A percentile compares a stretch with the other conserved stretches of the same genome.
phyloP scores from a whole-genome alignment of 768 basidiomycete genomes.

The Mycena galopus region DNA sequence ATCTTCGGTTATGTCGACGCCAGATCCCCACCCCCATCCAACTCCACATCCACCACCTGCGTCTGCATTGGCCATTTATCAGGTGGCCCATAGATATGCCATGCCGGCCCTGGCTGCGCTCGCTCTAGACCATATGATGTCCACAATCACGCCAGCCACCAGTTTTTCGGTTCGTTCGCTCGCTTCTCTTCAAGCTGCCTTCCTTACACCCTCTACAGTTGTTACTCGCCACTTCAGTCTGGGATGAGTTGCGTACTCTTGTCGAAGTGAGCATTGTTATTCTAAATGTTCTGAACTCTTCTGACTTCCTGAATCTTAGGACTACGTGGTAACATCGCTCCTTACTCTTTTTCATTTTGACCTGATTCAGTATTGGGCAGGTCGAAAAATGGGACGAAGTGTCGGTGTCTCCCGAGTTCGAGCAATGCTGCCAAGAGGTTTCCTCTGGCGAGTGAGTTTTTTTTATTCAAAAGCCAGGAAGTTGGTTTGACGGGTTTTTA shows the following conservation, averaged over 20 bases:
- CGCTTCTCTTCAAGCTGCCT: not conserved
- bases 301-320: constrained; percentile 51
- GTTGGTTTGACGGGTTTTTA: constrained; percentile 40
- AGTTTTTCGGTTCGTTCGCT: not conserved
- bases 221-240: constrained; percentile 74
- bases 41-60: constrained; percentile 72
- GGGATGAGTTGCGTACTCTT: constrained; percentile 73
- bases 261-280: constrained; percentile 63
- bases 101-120: constrained; percentile 76
- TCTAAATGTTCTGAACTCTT: constrained; percentile 26
- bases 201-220: constrained; percentile 45
- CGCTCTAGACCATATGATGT: constrained; percentile 81
- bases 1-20: constrained; percentile 47
- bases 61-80: constrained; percentile 81
- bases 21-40: constrained; percentile 83
- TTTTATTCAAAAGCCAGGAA: not conserved
- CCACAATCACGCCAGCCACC: constrained; percentile 66
- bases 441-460: constrained; percentile 77
- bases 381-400: constrained; percentile 76
- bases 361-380: not conserved
- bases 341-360: not conserved
- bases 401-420: constrained; percentile 72
- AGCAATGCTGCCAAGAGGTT: constrained; percentile 77
- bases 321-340: constrained; percentile 73
- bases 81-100: constrained; percentile 80